These are phyloP conservation scores for Rhynchospora pubera DNA, from an alignment of 176 grass and related monocot species.

Conservation along the genomic window DNA sequence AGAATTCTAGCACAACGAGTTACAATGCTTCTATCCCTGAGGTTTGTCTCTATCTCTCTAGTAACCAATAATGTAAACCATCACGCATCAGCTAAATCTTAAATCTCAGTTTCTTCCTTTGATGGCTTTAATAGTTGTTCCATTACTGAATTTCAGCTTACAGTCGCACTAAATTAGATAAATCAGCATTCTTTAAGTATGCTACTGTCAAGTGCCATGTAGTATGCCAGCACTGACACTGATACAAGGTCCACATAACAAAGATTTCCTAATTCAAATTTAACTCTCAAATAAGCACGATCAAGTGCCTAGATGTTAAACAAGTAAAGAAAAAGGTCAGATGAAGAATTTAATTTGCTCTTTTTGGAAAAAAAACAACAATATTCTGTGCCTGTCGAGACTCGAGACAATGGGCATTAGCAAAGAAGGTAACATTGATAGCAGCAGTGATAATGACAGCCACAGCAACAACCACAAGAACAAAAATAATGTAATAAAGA, in stretches of 20 bases:
- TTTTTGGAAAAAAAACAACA: no score
- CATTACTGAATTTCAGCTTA: not conserved
- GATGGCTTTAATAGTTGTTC: not conserved
- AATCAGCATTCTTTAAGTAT: not conserved
- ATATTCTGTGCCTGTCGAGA: no score
- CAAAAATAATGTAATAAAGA: no score
- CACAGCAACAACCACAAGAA: no score
- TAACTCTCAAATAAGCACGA: not conserved
- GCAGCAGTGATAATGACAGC: not conserved
- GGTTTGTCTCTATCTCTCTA: conserved; percentile 26
- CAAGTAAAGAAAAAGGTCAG: not conserved
- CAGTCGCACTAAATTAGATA: not conserved
- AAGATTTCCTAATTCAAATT: not conserved
- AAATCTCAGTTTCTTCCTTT: not conserved
- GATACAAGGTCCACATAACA: not conserved
- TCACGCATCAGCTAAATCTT: not conserved
- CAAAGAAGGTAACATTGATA: not conserved
- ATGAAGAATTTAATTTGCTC: no score
- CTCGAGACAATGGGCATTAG: not conserved
- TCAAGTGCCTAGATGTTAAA: not conserved
- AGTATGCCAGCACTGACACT: not conserved
- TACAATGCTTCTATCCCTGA: conserved; percentile 18
- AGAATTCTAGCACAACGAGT: conserved; percentile 4
- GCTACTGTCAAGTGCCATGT: not conserved
- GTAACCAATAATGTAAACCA: not conserved